Evolutionary conservation across 1,139 yeast species (phyloP).

Genomic region (Geotrichum cucujoidarum): DNA sequence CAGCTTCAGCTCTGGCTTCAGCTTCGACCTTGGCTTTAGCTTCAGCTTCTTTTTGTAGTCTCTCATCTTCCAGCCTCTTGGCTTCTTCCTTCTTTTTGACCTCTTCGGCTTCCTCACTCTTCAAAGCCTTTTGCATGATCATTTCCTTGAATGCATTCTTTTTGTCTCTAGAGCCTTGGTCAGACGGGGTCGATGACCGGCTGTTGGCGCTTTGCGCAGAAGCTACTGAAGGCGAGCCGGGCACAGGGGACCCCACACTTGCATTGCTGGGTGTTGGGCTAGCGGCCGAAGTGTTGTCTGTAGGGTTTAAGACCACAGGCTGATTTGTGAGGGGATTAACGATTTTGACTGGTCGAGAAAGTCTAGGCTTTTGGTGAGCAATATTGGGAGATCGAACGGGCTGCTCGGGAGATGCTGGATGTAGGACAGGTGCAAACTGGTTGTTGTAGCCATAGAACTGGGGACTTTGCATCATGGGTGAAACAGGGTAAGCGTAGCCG

Average conservation of each 20-base stretch:
- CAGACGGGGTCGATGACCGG: constrained; percentile 20
- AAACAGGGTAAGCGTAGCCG: background rate
- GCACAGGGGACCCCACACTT: constrained; percentile 11
- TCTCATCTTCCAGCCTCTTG: constrained; percentile 22
- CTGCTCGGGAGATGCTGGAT: constrained; percentile 6
- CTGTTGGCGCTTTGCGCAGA: constrained; percentile 22
- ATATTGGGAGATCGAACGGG: constrained; percentile 4
- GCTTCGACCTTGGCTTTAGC: constrained; percentile 10
- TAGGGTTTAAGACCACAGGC: constrained; percentile 17
- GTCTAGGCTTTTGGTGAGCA: constrained; percentile 11
- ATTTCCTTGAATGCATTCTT: constrained; percentile 27
- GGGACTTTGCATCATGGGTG: background rate
- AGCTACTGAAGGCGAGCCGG: constrained; percentile 19
- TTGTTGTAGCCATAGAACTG: constrained; percentile 4
- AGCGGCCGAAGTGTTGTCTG: constrained; percentile 12
- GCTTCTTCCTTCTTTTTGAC: constrained; percentile 23
- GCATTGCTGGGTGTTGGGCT: constrained; percentile 1
- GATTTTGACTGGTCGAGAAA: constrained; percentile 16
- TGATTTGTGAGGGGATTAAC: constrained; percentile 19
- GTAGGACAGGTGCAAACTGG: constrained; percentile 12
- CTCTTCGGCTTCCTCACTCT: constrained; percentile 23
- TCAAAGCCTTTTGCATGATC: constrained; percentile 23
- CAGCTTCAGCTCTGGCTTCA: constrained; percentile 17
- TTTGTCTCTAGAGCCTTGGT: constrained; percentile 19
- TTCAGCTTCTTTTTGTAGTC: constrained; percentile 18